Base-by-base conservation (phyloP, 2,329 filamentous ascomycete species). In the Neurospora sp. region DNA sequence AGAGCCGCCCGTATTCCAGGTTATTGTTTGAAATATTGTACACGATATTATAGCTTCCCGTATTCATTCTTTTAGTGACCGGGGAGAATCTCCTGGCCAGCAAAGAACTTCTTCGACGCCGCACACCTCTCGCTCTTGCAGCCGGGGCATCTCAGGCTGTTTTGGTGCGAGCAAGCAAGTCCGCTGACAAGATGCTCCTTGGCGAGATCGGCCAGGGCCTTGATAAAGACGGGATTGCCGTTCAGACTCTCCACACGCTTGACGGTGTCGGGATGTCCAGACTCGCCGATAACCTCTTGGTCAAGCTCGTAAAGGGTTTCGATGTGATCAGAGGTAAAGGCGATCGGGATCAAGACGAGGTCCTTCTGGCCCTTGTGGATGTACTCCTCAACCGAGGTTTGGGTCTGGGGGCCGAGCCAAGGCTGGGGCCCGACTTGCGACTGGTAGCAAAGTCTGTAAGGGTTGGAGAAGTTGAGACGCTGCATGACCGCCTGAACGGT, bases 261-360 rank as follows among this genome's bases (percentile, higher is more conserved):
- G 73, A 99, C 89, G 0, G 89, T 91, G 39, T 94, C 93, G 0
- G 87, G 82, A 76, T 92, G 88, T 15, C 91, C 89, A 0, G 87
- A 93, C 80, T 97, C 94, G 70, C 93, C 91, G 77, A 99, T 98
- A 46, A 99, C 93, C 81, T 99, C 96, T 76, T 93, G 86, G 79
- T 99, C 96, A 68, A 99, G 84, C 80, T 99, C 96, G 79, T 91
- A 98, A 0, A 99, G 84, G 0, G 96, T 99, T 82, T 99, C 96
- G 75, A 99, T 99, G 78, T 99, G 96, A 77, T 99, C 96, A n/a
- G 93, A 97, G 0, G 96, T 99, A 79, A 99, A 99, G 6, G 96
- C 96, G 74, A 99, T 96, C 0, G 96, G 96, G 70, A 99, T 93
- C 7, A 99, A 85, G 1, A 97, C 85, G 69, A 99, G 85, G 78